Evolutionary conservation across 495 filamentous ascomycete genomes (phyloP).

Genomic region (Cercophora newfieldiana): DNA sequence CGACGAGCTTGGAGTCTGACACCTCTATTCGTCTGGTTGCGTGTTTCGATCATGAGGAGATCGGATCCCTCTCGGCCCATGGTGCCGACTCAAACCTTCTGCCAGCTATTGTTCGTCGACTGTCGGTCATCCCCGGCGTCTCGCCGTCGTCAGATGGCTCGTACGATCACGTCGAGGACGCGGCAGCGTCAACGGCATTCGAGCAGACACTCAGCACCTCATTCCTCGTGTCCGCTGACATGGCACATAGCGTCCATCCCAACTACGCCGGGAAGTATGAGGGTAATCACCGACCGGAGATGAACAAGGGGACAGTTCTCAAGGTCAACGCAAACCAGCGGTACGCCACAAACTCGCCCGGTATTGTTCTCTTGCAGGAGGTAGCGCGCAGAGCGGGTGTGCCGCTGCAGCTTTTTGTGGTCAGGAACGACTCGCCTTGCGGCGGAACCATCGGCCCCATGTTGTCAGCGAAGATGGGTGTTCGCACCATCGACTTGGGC

Average conservation of each 20-base stretch:
- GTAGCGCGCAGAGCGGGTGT: constrained; percentile 67
- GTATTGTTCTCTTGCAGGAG: constrained; percentile 90
- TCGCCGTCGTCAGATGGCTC: constrained; percentile 47
- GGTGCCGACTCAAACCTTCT: constrained; percentile 92
- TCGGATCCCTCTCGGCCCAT: constrained; percentile 87
- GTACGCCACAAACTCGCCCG: constrained; percentile 94
- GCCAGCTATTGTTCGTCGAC: constrained; percentile 81
- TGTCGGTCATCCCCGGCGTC: constrained; percentile 70
- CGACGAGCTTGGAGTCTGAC: constrained; percentile 67
- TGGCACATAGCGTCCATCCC: constrained; percentile 93
- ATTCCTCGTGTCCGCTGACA: constrained; percentile 94
- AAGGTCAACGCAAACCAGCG: constrained; percentile 97
- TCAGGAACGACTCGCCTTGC: constrained; percentile 90
- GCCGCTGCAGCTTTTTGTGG: constrained; percentile 92
- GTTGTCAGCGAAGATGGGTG: constrained; percentile 80
- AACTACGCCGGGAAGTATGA: constrained; percentile 95
- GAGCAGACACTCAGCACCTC: constrained; percentile 91
- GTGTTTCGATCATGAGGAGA: constrained; percentile 97
- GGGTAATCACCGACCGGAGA: constrained; percentile 81
- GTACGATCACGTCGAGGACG: constrained; percentile 54
- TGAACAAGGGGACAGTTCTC: constrained; percentile 95
- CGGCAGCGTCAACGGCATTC: constrained; percentile 69
- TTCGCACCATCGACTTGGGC: constrained; percentile 86
- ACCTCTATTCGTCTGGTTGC: constrained; percentile 81
- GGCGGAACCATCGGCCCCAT: constrained; percentile 97